phyloP scores from a whole-genome alignment of 1,284 basidiomycete genomes.

The Rhodotorula sp. region DNA sequence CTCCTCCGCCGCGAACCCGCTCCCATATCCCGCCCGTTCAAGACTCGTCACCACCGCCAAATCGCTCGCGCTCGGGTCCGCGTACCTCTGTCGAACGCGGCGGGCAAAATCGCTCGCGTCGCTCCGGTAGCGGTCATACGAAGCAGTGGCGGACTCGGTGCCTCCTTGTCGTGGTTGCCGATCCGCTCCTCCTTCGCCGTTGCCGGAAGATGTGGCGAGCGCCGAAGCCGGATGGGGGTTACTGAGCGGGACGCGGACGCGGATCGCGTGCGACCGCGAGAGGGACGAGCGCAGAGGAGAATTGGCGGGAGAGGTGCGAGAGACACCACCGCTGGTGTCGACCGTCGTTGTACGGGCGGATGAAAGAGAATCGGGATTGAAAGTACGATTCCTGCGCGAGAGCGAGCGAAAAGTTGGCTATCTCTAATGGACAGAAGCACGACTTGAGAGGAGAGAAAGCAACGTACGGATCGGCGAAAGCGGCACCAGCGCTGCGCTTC shows the following conservation, averaged over 20 bases:
- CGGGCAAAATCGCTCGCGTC: slow-evolving; percentile 5
- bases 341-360: neutral
- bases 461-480: neutral
- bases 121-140: slow-evolving; percentile 13
- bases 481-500: neutral
- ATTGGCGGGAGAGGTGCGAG: neutral
- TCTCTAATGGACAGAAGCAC: neutral
- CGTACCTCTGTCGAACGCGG: neutral
- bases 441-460: neutral
- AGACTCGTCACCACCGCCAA: neutral
- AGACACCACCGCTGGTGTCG: neutral
- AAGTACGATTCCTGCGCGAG: neutral
- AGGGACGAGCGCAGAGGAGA: slow-evolving; percentile 7
- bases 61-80: neutral
- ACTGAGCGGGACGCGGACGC: slow-evolving; percentile 11
- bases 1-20: slow-evolving; percentile 1
- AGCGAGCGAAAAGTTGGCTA: too few species aligned
- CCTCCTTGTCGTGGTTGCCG: too few species aligned
- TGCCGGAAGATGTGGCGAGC: neutral
- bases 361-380: slow-evolving; percentile 11
- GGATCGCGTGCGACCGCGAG: slow-evolving; percentile 15
- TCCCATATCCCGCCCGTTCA: slow-evolving; percentile 12
- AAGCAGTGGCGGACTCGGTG: neutral
- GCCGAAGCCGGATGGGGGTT: neutral
- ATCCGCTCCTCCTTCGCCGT: neutral